Evolutionary conservation across 495 filamentous ascomycete species (phyloP).

Genomic region (Penicilliopsis zonata): DNA sequence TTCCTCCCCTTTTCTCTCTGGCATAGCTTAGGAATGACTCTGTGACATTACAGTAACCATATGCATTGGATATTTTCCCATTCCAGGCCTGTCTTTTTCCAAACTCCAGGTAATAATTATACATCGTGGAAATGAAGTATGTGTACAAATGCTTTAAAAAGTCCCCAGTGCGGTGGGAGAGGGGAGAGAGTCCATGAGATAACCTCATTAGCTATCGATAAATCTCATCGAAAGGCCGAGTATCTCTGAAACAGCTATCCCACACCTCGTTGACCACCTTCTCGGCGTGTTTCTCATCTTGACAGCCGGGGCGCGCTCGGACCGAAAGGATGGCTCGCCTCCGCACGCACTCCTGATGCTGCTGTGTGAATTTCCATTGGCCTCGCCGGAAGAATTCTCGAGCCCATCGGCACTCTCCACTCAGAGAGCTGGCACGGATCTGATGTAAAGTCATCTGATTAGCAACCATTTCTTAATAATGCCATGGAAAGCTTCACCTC

Average conservation of each 20-base stretch:
- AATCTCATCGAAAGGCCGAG: constrained; percentile 90
- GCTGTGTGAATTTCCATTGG: constrained; percentile 80
- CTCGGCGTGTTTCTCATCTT: constrained; percentile 75
- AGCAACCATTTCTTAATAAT: not conserved
- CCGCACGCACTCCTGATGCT: constrained; percentile 87
- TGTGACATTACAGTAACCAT: no score
- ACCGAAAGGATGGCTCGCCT: constrained; percentile 68
- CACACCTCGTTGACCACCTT: constrained; percentile 92
- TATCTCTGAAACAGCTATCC: constrained; percentile 93
- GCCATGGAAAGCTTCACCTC: constrained; percentile 46
- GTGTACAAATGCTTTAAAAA: no score
- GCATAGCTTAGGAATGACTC: not conserved
- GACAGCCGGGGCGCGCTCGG: constrained; percentile 59
- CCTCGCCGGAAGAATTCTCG: constrained; percentile 71
- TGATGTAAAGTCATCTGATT: constrained; percentile 15
- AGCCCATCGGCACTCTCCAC: constrained; percentile 87
- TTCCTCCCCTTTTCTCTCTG: not conserved
- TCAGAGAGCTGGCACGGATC: constrained; percentile 87
- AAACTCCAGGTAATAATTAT: constrained; percentile 6
- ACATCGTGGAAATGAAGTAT: constrained; percentile 10
- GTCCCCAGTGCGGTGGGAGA: no score
- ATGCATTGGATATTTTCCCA: not conserved
- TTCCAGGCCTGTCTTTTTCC: not conserved
- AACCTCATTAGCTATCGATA: constrained; percentile 52
- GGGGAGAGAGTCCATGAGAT: no score